Base-by-base conservation (phyloP, 345 rosid species). In the rapeseed (Brassica napus) region DNA sequence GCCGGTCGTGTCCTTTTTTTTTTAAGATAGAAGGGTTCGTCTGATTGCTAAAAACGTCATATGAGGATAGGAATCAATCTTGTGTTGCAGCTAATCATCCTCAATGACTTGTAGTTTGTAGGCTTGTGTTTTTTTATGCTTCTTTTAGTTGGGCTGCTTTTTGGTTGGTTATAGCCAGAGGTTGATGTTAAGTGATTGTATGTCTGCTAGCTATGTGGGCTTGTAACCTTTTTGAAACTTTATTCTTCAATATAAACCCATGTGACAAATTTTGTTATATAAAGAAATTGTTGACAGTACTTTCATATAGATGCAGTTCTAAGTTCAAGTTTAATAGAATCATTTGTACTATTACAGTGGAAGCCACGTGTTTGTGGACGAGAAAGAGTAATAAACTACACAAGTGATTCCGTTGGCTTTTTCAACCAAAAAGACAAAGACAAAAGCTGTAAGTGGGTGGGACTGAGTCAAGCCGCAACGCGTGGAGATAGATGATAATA, bases 401-500 rank as follows among this genome's bases (percentile, higher is more conserved):
- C 16, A 32, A 78, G 71, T 71, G 76, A 63, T 78, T 69, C 68
- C 49, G 32, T 26, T 58, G 3, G 68, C 47, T 71, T 71, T 75
- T 18, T 28, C 15, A 71, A 72, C 49, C 14, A 55, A 72, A 78
- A 72, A 57, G 73, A 72, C 62, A 79, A 49, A 12, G 74, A 73
- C 77, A 67, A 73, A 66, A 73, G 73, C 69, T 57, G 54, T 47
- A 6, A 35, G 65, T 70, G 34, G 49, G 4, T 2, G 81, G 42
- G 73, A 73, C 78, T 67, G 58, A 73, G 78, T 79, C 82, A 73
- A 77, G 68, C 74, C 66, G 10, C 68, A 66, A 79, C 82, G 82
- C 82, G 78, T 79, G 78, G 61, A 6, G 15, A 21, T 16, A 8
- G 9, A 42, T 77, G 23, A 31, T 64, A 64, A 1, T 34, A 62